Conservation (phyloP, 345 rosid species). For the Lumnitzera racemosa region DNA sequence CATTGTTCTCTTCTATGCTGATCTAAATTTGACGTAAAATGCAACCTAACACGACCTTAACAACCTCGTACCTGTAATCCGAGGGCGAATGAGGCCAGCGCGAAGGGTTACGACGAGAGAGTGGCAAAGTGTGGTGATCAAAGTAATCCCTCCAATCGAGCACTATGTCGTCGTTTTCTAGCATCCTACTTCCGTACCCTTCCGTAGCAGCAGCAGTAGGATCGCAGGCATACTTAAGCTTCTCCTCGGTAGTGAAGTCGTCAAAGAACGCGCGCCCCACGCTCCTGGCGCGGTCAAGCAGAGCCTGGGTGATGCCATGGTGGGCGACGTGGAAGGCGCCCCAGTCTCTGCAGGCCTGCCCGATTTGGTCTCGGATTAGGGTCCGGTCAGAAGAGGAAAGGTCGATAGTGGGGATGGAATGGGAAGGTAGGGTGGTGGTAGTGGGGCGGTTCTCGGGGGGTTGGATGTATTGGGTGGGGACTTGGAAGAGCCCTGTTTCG, state of each 20-base stretch:
- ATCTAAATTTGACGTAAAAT: no score
- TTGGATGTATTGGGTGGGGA: constrained; percentile 68
- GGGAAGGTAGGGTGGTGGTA: constrained; percentile 5
- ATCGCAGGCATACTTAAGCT: constrained; percentile 68
- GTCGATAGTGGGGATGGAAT: constrained; percentile 45
- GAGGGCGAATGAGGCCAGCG: constrained; percentile 69
- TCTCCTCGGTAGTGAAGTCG: constrained; percentile 42
- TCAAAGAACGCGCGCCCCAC: constrained; percentile 51
- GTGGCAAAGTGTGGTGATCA: constrained; percentile 80
- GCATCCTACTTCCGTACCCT: constrained; percentile 84
- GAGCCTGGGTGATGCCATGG: constrained; percentile 51
- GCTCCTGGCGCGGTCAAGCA: constrained; percentile 38
- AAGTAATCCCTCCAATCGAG: constrained; percentile 96
- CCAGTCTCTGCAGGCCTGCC: constrained; percentile 63
- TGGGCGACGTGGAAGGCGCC: constrained; percentile 79
- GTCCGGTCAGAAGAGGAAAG: constrained; percentile 20
- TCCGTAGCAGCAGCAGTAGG: constrained; percentile 60
- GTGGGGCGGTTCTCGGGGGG: constrained; percentile 45
- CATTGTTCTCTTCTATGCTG: no score
- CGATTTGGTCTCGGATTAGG: constrained; percentile 26
- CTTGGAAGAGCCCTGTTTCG: constrained; percentile 32
- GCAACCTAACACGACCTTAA: no score
- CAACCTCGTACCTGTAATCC: constrained; percentile 42
- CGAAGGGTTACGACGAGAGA: constrained; percentile 61
- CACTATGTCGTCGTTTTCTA: constrained; percentile 31